These are phyloP conservation scores for Areca catechu DNA, from an alignment of 176 grass and related monocot species.

Conservation along the genomic window DNA sequence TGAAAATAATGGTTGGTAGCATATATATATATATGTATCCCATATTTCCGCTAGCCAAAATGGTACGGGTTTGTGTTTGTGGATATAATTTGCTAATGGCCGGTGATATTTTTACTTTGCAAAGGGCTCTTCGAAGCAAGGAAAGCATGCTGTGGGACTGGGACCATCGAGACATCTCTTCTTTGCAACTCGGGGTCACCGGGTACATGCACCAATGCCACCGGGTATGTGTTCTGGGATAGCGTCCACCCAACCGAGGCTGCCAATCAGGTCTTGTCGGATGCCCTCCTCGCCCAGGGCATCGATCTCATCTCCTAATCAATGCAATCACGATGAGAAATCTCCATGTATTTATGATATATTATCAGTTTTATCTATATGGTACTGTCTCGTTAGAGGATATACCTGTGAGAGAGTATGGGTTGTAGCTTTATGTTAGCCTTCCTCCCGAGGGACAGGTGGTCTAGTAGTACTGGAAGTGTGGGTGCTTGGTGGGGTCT, in stretches of 20 bases:
- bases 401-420: no score
- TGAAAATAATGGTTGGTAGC: constrained; percentile 32
- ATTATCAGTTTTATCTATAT: no score
- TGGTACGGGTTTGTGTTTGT: no score
- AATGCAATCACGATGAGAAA: neutral
- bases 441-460: no score
- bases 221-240: constrained; percentile 95
- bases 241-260: constrained; percentile 91
- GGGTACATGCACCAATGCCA: constrained; percentile 78
- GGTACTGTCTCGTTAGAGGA: no score
- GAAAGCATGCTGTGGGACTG: constrained; percentile 78
- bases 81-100: neutral
- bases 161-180: constrained; percentile 87
- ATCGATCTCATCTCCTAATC: constrained; percentile 67
- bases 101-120: neutral
- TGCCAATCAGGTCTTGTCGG: constrained; percentile 75
- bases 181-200: constrained; percentile 49
- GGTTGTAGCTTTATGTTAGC: no score
- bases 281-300: constrained; percentile 55
- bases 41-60: neutral
- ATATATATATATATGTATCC: no score
- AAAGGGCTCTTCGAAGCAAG: constrained; percentile 72
- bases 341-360: no score
- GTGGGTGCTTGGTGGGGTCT: no score
- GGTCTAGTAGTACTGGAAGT: no score